Percentiles rank a stretch among this genome's conserved stretches.
Conservation (phyloP, 2,329 filamentous ascomycete genomes). For the Elsinoe perseae region DNA sequence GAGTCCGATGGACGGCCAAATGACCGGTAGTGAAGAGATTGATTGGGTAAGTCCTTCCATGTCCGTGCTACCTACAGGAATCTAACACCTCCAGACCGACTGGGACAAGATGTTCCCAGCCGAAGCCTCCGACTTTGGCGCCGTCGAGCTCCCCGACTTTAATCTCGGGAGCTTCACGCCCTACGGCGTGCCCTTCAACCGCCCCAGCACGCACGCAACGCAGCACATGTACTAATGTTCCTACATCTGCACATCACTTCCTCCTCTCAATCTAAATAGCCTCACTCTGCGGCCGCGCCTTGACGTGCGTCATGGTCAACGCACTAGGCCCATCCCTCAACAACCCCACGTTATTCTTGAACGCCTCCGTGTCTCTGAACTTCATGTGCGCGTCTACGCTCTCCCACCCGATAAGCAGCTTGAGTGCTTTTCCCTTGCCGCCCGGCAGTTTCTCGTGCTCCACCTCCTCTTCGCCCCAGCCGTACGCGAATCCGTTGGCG, state of each 20-base stretch:
- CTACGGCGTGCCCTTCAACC: constrained; percentile 8
- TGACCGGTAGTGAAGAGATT: constrained; percentile 44
- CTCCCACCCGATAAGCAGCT: constrained; percentile 46
- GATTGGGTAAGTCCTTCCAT: constrained; percentile 53
- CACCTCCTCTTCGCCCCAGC: constrained; percentile 32
- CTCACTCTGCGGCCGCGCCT: constrained; percentile 7
- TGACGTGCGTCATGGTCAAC: constrained; percentile 40
- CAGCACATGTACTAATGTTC: neutral
- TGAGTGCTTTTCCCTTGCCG: constrained; percentile 35
- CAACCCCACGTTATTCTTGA: constrained; percentile 35
- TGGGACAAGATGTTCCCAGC: constrained; percentile 39
- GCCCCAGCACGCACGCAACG: neutral
- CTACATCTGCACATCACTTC: neutral
- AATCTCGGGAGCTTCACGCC: constrained; percentile 28
- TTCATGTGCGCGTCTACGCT: constrained; percentile 43
- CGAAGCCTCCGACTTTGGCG: constrained; percentile 26
- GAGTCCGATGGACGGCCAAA: constrained; percentile 21
- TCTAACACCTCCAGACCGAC: constrained; percentile 33
- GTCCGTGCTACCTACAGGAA: neutral
- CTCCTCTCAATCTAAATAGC: neutral
- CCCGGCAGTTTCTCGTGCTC: constrained; percentile 19
- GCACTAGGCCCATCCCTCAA: constrained; percentile 38
- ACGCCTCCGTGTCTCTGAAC: constrained; percentile 40
- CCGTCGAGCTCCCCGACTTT: constrained; percentile 30
- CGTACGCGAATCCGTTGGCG: constrained; percentile 25